These are phyloP conservation scores for Diplocarpon mali DNA, from an alignment of 2,329 filamentous ascomycete genomes.

Conservation along the genomic window DNA sequence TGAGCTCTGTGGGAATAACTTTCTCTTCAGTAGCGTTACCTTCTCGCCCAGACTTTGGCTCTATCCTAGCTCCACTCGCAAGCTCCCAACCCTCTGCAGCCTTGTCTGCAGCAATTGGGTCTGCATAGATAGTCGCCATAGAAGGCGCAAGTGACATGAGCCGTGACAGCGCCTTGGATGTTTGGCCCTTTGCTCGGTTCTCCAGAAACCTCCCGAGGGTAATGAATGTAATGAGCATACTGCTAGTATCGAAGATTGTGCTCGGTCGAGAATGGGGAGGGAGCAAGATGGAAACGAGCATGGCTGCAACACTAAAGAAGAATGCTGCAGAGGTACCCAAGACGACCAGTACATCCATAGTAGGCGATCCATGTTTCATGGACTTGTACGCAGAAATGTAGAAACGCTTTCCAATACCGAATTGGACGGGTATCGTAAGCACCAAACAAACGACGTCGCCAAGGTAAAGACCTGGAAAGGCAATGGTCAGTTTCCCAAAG, in stretches of 20 bases:
- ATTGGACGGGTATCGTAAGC: conserved; percentile 88
- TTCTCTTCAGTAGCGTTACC: conserved; percentile 67
- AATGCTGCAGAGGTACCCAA: conserved; percentile 91
- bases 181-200: conserved; percentile 91
- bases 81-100: conserved; percentile 67
- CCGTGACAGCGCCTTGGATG: conserved; percentile 81
- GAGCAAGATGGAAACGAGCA: conserved; percentile 70
- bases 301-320: conserved; percentile 84
- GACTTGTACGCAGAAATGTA: conserved; percentile 92
- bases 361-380: conserved; percentile 78
- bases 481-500: conserved; percentile 55
- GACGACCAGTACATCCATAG: conserved; percentile 95
- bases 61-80: conserved; percentile 29
- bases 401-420: conserved; percentile 90
- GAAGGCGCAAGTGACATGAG: conserved; percentile 95
- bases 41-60: conserved; percentile 35
- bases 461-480: conserved; percentile 69
- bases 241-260: conserved; percentile 94
- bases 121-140: conserved; percentile 92
- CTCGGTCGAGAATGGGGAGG: conserved; percentile 68
- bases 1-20: conserved; percentile 83
- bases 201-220: conserved; percentile 84
- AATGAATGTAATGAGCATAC: conserved; percentile 96
- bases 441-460: conserved; percentile 76
- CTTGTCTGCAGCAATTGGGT: conserved; percentile 89